Evolutionary conservation across 2,329 filamentous ascomycete genomes (phyloP), one percentile per base, ranked within the genome.

Genomic region (Trichoderma simmonsii): DNA sequence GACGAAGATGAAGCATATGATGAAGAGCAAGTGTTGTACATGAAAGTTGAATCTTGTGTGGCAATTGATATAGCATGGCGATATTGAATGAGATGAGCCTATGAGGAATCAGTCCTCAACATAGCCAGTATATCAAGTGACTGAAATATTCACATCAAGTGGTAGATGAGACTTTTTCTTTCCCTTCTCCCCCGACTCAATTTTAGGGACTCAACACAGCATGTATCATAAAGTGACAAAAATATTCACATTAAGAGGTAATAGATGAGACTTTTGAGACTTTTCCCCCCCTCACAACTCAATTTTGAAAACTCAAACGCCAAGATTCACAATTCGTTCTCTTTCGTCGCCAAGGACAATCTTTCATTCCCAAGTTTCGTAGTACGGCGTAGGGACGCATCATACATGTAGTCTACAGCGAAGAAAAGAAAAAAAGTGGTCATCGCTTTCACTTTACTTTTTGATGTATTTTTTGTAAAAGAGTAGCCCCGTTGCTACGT

Each of bases 401-500:
- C 56, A 70, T 56, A 43, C 36, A 70, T 39, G 28, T 51, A 43
- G 43, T 39, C 68, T 63, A 39, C 43, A 63, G 59, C 43, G 48
- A 56, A 66, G 51, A 54, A 34, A 62, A 39, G 30, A 70, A 34
- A 63, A 43, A 43, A 43, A 28, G 43, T 39, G 39, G 66, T 51
- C 54, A 61, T 73, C 26, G 68, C 56, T 76, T 67, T 81, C 75
- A 79, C 77, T 79, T 82, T 80, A 78, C 79, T 82, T 82, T 80
- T 82, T 73, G 24, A 43, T 59, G 18, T 71, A 64, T 66, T 65
- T 72, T 59, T 69, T 73, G 71, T 60, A 70, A 72, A 68, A 78
- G 78, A 78, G 82, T 83, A 84, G 82, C 82, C 79, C 81, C 72
- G 79, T 59, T 81, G 86, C 87, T 88, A 88, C 87, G 79, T 86